Conservation (phyloP, 805 yeast genomes). For the Cyberlindnera petersonii region DNA sequence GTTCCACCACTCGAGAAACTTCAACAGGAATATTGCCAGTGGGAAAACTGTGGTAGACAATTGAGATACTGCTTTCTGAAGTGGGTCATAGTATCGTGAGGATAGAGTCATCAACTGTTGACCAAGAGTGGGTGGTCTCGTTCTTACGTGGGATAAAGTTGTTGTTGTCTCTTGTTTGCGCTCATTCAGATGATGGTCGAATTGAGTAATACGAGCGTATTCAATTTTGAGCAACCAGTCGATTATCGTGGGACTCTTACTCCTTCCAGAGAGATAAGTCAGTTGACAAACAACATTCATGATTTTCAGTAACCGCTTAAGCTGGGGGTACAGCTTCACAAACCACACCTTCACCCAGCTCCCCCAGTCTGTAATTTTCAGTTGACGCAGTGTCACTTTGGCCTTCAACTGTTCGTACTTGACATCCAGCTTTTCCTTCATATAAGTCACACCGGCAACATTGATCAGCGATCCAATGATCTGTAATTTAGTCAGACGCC, state of each 20-base stretch:
- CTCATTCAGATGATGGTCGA: slow-evolving; percentile 26
- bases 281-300: slow-evolving; percentile 56
- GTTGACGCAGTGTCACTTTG: slow-evolving; percentile 47
- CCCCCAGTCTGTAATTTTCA: slow-evolving; percentile 23
- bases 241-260: slow-evolving; percentile 58
- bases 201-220: slow-evolving; percentile 42
- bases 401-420: slow-evolving; percentile 62
- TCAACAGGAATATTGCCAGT: slow-evolving; percentile 71
- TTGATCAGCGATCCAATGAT: slow-evolving; percentile 51
- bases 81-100: slow-evolving; percentile 15
- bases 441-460: slow-evolving; percentile 62
- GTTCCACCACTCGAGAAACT: slow-evolving; percentile 93
- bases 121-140: slow-evolving; percentile 28
- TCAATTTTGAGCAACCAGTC: slow-evolving; percentile 60
- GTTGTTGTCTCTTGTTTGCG: slow-evolving; percentile 1
- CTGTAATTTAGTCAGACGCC: slow-evolving; percentile 53
- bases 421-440: slow-evolving; percentile 63
- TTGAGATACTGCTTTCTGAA: slow-evolving; percentile 18
- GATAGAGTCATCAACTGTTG: slow-evolving; percentile 17
- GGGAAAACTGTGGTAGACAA: slow-evolving; percentile 55
- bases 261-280: slow-evolving; percentile 60
- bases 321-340: slow-evolving; percentile 57
- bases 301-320: slow-evolving; percentile 44
- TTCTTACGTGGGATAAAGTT: slow-evolving; percentile 1
- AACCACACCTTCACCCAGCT: slow-evolving; percentile 36